Evolutionary conservation across 345 rosid species (phyloP).

Genomic region (Eucalyptus pauciflora): DNA sequence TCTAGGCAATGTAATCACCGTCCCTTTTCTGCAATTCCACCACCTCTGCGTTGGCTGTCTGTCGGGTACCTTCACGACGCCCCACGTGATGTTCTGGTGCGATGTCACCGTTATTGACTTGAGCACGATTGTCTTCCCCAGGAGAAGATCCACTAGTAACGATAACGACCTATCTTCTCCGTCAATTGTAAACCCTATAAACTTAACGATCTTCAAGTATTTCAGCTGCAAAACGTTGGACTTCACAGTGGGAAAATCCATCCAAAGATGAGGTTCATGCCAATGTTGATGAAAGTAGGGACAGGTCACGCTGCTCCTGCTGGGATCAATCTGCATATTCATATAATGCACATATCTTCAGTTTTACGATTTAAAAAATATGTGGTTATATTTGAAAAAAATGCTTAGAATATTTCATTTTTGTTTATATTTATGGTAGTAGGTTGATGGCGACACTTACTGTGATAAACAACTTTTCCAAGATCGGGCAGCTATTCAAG

Average conservation of each 20-base stretch:
- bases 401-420: not conserved
- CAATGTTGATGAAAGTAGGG: not conserved
- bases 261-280: constrained; percentile 14
- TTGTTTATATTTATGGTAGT: not conserved
- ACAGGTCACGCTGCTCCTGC: not conserved
- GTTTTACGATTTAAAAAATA: not conserved
- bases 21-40: not conserved
- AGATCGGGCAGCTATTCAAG: not conserved
- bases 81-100: not conserved
- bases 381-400: not conserved
- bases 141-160: not conserved
- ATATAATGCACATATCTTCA: not conserved
- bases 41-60: not conserved
- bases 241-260: not conserved
- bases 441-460: not conserved
- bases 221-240: not conserved
- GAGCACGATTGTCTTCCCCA: not conserved
- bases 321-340: not conserved
- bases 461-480: not conserved
- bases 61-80: not conserved
- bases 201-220: not conserved
- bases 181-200: not conserved
- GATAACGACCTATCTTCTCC: not conserved
- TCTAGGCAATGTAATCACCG: not conserved
- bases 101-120: not conserved